Conservation (phyloP, 495 filamentous ascomycete species). For the Daldinia loculata region DNA sequence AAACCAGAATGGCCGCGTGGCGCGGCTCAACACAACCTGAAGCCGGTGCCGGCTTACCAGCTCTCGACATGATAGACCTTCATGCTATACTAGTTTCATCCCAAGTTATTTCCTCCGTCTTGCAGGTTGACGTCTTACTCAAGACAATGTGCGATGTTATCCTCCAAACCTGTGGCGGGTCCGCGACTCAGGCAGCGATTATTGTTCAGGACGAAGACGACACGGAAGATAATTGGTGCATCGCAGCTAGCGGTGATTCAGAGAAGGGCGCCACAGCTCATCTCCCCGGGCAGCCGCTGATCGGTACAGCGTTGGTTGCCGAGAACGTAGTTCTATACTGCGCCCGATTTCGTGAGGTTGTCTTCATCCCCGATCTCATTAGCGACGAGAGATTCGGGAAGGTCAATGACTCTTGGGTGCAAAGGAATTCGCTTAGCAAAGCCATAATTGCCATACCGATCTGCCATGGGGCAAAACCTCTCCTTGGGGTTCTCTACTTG, state of each 20-base stretch:
- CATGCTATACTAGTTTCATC: conserved; percentile 87
- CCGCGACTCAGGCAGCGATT: conserved; percentile 80
- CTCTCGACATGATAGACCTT: conserved; percentile 84
- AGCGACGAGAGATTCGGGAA: conserved; percentile 89
- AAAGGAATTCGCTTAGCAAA: conserved; percentile 72
- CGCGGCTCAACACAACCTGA: conserved; percentile 58
- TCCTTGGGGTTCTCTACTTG: conserved; percentile 85
- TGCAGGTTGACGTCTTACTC: conserved; percentile 83
- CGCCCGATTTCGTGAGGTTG: conserved; percentile 81
- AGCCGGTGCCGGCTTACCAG: conserved; percentile 60
- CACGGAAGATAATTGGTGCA: conserved; percentile 66
- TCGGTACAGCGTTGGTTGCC: conserved; percentile 68
- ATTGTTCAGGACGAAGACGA: conserved; percentile 74
- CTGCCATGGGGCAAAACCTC: conserved; percentile 73
- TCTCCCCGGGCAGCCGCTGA: conserved; percentile 71
- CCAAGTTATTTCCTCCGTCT: conserved; percentile 88
- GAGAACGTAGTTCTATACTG: conserved; percentile 83
- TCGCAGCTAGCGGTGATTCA: conserved; percentile 78
- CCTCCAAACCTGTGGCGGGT: conserved; percentile 80
- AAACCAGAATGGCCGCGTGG: conserved; percentile 73
- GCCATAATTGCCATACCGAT: conserved; percentile 89
- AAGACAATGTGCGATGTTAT: conserved; percentile 93
- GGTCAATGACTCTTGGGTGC: conserved; percentile 73
- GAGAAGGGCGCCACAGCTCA: conserved; percentile 71
- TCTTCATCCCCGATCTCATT: conserved; percentile 83